Base-by-base conservation (phyloP, 768 basidiomycete genomes). In the Serendipita indica region DNA sequence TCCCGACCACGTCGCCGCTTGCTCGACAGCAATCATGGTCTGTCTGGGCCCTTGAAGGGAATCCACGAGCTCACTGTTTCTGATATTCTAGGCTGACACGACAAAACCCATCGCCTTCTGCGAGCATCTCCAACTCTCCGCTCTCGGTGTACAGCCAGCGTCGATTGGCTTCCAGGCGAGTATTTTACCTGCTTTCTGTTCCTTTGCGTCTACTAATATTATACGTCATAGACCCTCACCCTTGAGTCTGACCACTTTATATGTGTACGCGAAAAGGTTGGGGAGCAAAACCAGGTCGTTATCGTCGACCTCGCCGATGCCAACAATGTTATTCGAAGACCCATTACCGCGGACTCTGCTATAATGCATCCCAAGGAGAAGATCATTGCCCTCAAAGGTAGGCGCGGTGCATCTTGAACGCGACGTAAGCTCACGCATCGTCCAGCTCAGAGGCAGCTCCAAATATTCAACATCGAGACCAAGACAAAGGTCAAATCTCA, bases 401-500 rank as follows among this genome's bases (percentile, higher is more conserved):
- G 64, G 77, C 35, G 58, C 22, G 32, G 7, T 14, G 30, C 35
- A 32, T 18, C 60, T 32, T 57, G 39, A n/a, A 14, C n/a, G 63
- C 25, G 57, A 33, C 35, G 43, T 54, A 45, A 28, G 49, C 57
- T 25, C 35, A n/a, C 14, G 43, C 49, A 13, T 33, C 43, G 22
- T 30, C 27, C 68, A 98, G 96, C 96, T 63, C 83, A 78, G 61
- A 87, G 92, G 43, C 96, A 93, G 62, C 79, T 99, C 27, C 96
- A 99, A 71, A 82, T 98, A 62, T 99, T 98, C 77, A 94, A 98
- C 71, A 89, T 99, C 64, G 93, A 94, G 64, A 86, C 87, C 7
- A 98, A 98, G 76, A 84, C 87, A 69, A 98, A 98, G 75, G 89
- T 99, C 71, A 94, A 94, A 68, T 89, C 93, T 27, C 91, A 98